A percentile compares a stretch with the other conserved stretches of the same genome.
phyloP scores from a whole-genome alignment of 495 filamentous ascomycete species.

The Achaetomiella virescens region DNA sequence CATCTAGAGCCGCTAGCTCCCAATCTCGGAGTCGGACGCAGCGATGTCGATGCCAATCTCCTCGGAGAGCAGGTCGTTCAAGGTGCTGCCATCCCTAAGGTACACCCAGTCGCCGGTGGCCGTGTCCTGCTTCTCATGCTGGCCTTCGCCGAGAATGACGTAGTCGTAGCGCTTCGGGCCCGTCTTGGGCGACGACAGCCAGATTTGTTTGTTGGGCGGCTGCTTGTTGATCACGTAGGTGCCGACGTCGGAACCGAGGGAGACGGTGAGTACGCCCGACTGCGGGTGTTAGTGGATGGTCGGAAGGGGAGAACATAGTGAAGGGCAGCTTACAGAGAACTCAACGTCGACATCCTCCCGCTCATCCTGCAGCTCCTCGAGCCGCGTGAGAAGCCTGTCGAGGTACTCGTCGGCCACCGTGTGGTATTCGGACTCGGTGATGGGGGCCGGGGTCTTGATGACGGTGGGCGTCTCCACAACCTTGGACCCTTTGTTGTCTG shows the following conservation, averaged over 20 bases:
- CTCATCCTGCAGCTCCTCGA: conserved; percentile 58
- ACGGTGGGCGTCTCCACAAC: conserved; percentile 15
- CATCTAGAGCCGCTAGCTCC: conserved; percentile 12
- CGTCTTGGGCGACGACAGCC: conserved; percentile 87
- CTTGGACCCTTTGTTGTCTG: conserved; percentile 24
- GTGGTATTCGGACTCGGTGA: conserved; percentile 42
- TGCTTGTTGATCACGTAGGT: conserved; percentile 96
- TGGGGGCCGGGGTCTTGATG: conserved; percentile 23
- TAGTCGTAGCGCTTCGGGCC: conserved; percentile 92
- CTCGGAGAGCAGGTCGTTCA: conserved; percentile 61
- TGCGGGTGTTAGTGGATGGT: conserved; percentile 29
- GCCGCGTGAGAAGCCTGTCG: conserved; percentile 57
- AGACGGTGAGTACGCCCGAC: conserved; percentile 79
- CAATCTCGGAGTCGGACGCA: conserved; percentile 10
- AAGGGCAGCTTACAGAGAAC: conserved; percentile 40
- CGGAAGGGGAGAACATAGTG: conserved; percentile 24
- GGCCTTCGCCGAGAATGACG: conserved; percentile 61
- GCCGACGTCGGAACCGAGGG: conserved; percentile 53
- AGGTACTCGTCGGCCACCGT: conserved; percentile 44
- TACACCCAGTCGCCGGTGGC: conserved; percentile 76
- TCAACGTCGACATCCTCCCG: conserved; percentile 61
- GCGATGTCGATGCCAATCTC: conserved; percentile 57
- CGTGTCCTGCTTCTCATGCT: conserved; percentile 68
- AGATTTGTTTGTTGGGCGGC: conserved; percentile 94
- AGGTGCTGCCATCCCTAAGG: conserved; percentile 65